A percentile compares a stretch with the other conserved stretches of the same genome.
Evolutionary conservation across 2,329 filamentous ascomycete genomes (phyloP).

Genomic region (Penicillium sp.): DNA sequence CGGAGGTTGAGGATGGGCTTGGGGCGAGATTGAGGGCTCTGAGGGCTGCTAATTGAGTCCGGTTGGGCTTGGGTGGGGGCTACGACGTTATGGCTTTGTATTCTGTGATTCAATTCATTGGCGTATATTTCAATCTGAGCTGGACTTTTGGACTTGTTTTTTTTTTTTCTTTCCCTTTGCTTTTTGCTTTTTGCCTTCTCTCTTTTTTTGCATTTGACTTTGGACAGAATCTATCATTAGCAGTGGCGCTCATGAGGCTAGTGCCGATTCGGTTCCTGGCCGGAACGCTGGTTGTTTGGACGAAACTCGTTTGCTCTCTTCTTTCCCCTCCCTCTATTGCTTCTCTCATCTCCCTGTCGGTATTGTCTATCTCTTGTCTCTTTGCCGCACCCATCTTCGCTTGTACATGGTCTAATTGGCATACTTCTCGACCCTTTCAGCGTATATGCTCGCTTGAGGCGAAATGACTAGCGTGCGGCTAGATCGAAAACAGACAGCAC

Average conservation of each 20-base stretch:
- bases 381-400: not conserved
- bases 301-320: not conserved
- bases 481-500: not conserved
- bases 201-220: not conserved
- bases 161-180: not conserved
- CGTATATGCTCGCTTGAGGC: not conserved
- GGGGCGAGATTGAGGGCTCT: slow-evolving; percentile 44
- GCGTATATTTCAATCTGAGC: not conserved
- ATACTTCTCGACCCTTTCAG: not conserved
- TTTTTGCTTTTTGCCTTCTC: not conserved
- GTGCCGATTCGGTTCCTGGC: not conserved
- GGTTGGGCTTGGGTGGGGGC: not conserved
- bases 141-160: not conserved
- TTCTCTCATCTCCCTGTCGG: not conserved
- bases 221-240: not conserved
- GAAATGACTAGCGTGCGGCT: slow-evolving; percentile 1
- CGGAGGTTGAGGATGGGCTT: slow-evolving; percentile 45
- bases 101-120: not conserved
- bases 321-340: not conserved
- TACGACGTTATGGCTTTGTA: slow-evolving; percentile 9
- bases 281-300: not conserved
- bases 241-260: not conserved
- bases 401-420: no score
- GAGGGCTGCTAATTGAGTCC: slow-evolving; percentile 37
- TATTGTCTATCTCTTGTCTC: not conserved